These are phyloP conservation scores for Carex scoparia DNA, from an alignment of 176 grass and related monocot genomes.

Conservation along the genomic window DNA sequence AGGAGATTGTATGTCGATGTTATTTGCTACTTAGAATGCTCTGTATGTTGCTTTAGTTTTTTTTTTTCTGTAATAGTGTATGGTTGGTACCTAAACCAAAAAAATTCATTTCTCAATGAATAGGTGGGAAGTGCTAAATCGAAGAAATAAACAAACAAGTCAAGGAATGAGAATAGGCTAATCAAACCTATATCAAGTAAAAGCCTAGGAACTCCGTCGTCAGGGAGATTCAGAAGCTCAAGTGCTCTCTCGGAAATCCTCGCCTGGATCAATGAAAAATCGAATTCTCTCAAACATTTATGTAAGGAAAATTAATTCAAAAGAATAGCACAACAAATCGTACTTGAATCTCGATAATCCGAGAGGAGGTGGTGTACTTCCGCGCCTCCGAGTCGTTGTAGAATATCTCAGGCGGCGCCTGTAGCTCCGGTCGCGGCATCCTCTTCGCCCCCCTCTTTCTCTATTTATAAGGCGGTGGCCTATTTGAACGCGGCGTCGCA, in stretches of 20 bases:
- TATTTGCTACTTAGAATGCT: too few relatives aligned
- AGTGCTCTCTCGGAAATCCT: conserved; percentile 93
- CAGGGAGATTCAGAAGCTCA: conserved; percentile 67
- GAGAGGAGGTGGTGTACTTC: conserved; percentile 96
- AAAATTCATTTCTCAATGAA: too few relatives aligned
- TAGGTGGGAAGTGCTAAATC: not conserved
- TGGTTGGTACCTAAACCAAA: too few relatives aligned
- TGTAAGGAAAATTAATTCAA: not conserved
- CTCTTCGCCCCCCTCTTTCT: not conserved
- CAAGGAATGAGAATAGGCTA: not conserved
- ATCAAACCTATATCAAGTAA: conserved; percentile 84
- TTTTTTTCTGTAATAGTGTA: too few relatives aligned
- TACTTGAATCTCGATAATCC: conserved; percentile 96
- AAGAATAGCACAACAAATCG: not conserved
- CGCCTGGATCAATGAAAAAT: conserved; percentile 32
- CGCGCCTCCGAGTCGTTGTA: conserved; percentile 92
- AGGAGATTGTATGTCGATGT: too few relatives aligned
- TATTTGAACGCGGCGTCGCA: conserved; percentile 23
- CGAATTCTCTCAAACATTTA: not conserved
- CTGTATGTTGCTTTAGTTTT: too few relatives aligned
- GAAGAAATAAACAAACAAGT: not conserved
- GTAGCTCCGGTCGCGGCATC: conserved; percentile 88
- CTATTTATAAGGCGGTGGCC: not conserved
- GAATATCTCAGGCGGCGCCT: conserved; percentile 92
- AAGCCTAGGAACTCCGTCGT: conserved; percentile 70